phyloP scores from a whole-genome alignment of 768 basidiomycete genomes.

The Brasilioporus rufonigricans region DNA sequence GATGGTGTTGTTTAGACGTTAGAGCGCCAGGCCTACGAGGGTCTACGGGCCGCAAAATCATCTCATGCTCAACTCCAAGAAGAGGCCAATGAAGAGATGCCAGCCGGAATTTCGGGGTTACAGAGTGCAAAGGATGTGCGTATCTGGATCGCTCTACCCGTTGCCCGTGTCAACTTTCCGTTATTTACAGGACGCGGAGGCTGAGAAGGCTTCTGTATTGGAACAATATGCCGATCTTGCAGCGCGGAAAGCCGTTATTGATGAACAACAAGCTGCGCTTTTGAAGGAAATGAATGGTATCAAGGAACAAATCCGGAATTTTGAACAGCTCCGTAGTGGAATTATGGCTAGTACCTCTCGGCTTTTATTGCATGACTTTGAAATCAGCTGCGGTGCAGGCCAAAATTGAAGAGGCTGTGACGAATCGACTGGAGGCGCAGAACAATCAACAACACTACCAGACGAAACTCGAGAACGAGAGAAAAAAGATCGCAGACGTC shows the following conservation, averaged over 20 bases:
- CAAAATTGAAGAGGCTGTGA: conserved; percentile 48
- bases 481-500: conserved; percentile 41
- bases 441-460: conserved; percentile 45
- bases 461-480: conserved; percentile 52
- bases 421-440: conserved; percentile 49
- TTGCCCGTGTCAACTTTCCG: conserved; percentile 1
- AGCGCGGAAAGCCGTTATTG: conserved; percentile 45
- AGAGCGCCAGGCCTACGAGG: conserved; percentile 23
- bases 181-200: conserved; percentile 48
- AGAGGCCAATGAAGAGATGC: conserved; percentile 68
- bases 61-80: conserved; percentile 44
- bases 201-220: conserved; percentile 46
- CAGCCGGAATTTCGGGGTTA: conserved; percentile 57
- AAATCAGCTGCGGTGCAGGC: conserved; percentile 35
- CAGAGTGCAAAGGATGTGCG: conserved; percentile 54
- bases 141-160: background rate
- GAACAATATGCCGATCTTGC: conserved; percentile 50
- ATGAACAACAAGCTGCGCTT: conserved; percentile 43
- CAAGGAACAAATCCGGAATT: conserved; percentile 49
- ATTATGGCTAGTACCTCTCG: conserved; percentile 41
- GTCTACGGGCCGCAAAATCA: conserved; percentile 34
- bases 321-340: conserved; percentile 41
- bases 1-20: conserved; percentile 9
- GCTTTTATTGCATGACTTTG: background rate
- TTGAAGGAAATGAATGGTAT: conserved; percentile 44